phyloP scores from a whole-genome alignment of 1,139 yeast genomes.

The Hansenula sp. region DNA sequence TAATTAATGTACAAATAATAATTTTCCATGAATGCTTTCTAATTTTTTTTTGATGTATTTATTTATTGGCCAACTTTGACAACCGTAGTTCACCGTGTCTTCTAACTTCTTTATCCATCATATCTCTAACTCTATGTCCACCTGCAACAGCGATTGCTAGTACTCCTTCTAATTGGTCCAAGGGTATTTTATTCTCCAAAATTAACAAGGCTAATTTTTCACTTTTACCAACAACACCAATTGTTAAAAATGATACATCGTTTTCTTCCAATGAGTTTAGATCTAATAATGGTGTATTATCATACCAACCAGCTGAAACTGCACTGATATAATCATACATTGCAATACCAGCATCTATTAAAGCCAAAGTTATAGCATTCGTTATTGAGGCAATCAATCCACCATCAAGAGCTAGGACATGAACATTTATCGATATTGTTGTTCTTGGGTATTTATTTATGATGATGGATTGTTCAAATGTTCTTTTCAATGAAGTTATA shows the following conservation, averaged over 20 bases:
- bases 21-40: background rate
- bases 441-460: slow-evolving; percentile 79
- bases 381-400: slow-evolving; percentile 76
- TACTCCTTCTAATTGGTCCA: slow-evolving; percentile 73
- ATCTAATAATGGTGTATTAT: slow-evolving; percentile 73
- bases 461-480: slow-evolving; percentile 78
- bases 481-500: slow-evolving; percentile 66
- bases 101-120: slow-evolving; percentile 85
- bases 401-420: slow-evolving; percentile 88
- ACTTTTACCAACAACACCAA: slow-evolving; percentile 80
- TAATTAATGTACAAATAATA: background rate
- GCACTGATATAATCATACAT: slow-evolving; percentile 89
- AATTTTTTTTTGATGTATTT: background rate
- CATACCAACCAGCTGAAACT: slow-evolving; percentile 74
- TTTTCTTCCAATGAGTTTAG: slow-evolving; percentile 77
- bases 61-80: slow-evolving; percentile 25
- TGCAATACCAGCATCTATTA: slow-evolving; percentile 93
- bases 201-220: slow-evolving; percentile 72
- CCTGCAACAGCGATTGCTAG: slow-evolving; percentile 91
- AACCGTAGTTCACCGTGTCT: slow-evolving; percentile 53
- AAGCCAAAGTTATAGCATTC: slow-evolving; percentile 86
- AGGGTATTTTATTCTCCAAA: slow-evolving; percentile 79
- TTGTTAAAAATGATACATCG: slow-evolving; percentile 75
- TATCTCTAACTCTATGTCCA: slow-evolving; percentile 70
- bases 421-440: slow-evolving; percentile 64